These are phyloP conservation scores for Abrus pulchellus DNA, from an alignment of 306 rosid species.

Conservation along the genomic window DNA sequence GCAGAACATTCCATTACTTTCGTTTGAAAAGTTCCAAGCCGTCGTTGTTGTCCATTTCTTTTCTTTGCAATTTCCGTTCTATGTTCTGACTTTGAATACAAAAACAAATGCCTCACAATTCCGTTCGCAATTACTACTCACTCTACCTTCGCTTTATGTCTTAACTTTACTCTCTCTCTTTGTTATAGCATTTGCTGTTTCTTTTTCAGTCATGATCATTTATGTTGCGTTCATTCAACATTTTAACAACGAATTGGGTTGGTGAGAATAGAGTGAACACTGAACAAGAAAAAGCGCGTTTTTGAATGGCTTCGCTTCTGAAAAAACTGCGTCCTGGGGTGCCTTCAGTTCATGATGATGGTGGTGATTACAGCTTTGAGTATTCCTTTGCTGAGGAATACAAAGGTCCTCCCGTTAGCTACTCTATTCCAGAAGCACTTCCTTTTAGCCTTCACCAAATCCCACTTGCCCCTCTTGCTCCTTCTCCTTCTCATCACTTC, in stretches of 20 bases:
- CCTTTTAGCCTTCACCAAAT: conserved; percentile 64
- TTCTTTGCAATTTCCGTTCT: neutral
- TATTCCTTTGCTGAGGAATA: conserved; percentile 78
- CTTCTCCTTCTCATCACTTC: conserved; percentile 45
- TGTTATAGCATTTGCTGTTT: too few relatives aligned
- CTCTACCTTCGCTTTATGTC: neutral
- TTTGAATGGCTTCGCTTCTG: conserved; percentile 64
- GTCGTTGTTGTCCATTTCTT: conserved; percentile 4
- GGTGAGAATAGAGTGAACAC: neutral
- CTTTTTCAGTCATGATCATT: neutral
- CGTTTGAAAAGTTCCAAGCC: conserved; percentile 33
- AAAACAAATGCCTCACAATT: too few relatives aligned
- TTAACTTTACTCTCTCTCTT: too few relatives aligned
- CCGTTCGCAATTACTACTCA: neutral
- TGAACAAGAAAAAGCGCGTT: neutral
- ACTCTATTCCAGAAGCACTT: conserved; percentile 63
- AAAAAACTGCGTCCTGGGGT: conserved; percentile 51
- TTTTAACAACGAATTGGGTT: neutral
- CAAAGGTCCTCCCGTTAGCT: conserved; percentile 64
- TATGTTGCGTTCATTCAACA: neutral
- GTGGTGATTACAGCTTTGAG: conserved; percentile 53
- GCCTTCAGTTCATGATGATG: conserved; percentile 47
- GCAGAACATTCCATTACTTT: neutral
- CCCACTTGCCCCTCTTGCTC: conserved; percentile 64
- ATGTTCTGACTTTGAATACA: neutral